Percentiles rank a stretch among this genome's conserved stretches.
These are phyloP conservation scores for Fistulina hepatica DNA, from an alignment of 1,284 basidiomycete genomes.

Conservation along the genomic window DNA sequence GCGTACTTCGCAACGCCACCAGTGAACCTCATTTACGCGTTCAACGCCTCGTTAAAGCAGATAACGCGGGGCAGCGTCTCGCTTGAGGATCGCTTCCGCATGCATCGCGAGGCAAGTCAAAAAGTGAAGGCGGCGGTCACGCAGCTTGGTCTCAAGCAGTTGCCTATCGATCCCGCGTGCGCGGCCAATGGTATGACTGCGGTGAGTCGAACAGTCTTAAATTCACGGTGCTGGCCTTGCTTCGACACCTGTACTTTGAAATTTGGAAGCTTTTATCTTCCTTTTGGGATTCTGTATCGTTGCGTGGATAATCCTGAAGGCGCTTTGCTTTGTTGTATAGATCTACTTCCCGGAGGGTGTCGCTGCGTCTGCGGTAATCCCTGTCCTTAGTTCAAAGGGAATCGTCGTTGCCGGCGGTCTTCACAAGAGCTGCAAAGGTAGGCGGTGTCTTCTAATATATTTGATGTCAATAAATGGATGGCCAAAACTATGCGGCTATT, in stretches of 20 bases:
- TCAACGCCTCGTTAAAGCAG: slow-evolving; percentile 66
- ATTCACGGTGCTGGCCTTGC: slow-evolving; percentile 5
- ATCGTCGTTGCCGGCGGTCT: slow-evolving; percentile 87
- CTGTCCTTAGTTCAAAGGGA: slow-evolving; percentile 55
- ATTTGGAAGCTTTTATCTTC: too few species aligned
- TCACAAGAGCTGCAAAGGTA: slow-evolving; percentile 82
- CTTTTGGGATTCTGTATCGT: too few species aligned
- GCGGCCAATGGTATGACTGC: slow-evolving; percentile 95
- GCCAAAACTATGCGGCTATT: too few species aligned
- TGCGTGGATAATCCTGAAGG: slow-evolving; percentile 4
- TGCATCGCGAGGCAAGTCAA: slow-evolving; percentile 66
- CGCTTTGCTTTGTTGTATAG: slow-evolving; percentile 22
- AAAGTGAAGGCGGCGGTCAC: slow-evolving; percentile 65
- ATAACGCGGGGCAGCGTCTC: slow-evolving; percentile 55
- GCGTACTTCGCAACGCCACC: slow-evolving; percentile 94
- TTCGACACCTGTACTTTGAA: too few species aligned
- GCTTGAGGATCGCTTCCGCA: slow-evolving; percentile 71
- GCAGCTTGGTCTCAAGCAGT: slow-evolving; percentile 63
- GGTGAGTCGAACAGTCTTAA: too few species aligned
- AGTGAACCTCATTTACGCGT: slow-evolving; percentile 90
- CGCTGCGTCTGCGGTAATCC: slow-evolving; percentile 62
- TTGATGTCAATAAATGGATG: too few species aligned
- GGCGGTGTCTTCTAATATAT: too few species aligned
- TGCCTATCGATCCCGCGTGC: slow-evolving; percentile 50
- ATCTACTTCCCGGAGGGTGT: slow-evolving; percentile 75